Evolutionary conservation across 148 eudicot genomes (phyloP), one percentile per base, ranked within the genome.

Genomic region (Chenopodium formosanum): DNA sequence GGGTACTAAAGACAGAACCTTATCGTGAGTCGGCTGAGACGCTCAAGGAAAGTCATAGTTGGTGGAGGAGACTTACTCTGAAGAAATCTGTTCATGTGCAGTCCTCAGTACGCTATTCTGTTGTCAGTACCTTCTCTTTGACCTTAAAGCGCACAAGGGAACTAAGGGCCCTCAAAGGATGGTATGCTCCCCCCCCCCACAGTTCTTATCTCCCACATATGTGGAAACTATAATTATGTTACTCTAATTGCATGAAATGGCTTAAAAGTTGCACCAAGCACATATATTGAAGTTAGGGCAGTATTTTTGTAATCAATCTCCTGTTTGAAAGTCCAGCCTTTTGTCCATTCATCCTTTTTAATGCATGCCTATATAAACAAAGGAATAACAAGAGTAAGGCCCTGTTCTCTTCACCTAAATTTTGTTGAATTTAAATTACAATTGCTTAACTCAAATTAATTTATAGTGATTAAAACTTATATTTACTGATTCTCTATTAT

Each of bases 71-170:
- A 76, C 77, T 96, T 81, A 73, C 86, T 53, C 34, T 86, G 81
- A 76, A 67, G 52, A 88, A 86, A 83, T 89, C 93, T 80, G 81
- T 52, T 64, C 53, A 89, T 75, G 32, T 76, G 19, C 84, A 86
- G 79, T 80, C 92, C 79, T 84, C 88, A 0, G 70, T 85, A 66
- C 53, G 76, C 82, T 82, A 77, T 83, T 86, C 85, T 87, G 86
- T 85, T 46, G 86, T 92, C 81, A 78, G 70, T 80, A 84, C 75
- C 63, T 81, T 88, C 52, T 86, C 95, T 44, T 73, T 96, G 68
- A 80, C 87, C 77, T 87, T 92, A 37, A 94, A 92, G 86, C 93
- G 99, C 75, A 96, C 94, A 75, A 92, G 89, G 84, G 99, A 96
- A 77, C 86, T 96, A 63, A 86, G 98, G 90, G 90, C 91, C 65